These are phyloP conservation scores for Metarhizium album DNA, from an alignment of 2,329 filamentous ascomycete genomes.

Conservation along the genomic window DNA sequence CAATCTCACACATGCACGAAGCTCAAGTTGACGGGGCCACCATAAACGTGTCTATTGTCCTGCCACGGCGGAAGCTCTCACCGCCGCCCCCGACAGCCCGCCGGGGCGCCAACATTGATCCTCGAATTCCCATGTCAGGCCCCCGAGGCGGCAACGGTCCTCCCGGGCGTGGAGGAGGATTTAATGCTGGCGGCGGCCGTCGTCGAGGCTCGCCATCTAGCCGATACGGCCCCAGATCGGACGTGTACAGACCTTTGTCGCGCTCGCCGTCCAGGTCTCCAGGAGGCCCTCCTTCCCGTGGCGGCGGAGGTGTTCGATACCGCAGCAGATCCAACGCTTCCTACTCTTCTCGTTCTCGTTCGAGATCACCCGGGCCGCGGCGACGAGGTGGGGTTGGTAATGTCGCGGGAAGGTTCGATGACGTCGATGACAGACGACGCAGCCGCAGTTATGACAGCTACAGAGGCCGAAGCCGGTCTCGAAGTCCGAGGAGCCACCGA, in stretches of 20 bases:
- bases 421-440: constrained; percentile 22
- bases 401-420: constrained; percentile 15
- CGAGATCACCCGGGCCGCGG: constrained; percentile 24
- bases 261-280: constrained; percentile 31
- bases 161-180: constrained; percentile 15
- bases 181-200: constrained; percentile 24
- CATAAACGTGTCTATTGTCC: constrained; percentile 79
- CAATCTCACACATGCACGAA: constrained; percentile 96
- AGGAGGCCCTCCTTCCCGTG: constrained; percentile 27
- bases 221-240: constrained; percentile 33
- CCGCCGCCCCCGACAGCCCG: constrained; percentile 64
- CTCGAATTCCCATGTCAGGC: constrained; percentile 25
- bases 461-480: constrained; percentile 28
- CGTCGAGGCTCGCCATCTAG: constrained; percentile 25
- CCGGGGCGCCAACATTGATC: constrained; percentile 48
- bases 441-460: constrained; percentile 38
- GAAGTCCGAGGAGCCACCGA: constrained; percentile 26
- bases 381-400: constrained; percentile 21
- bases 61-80: constrained; percentile 74
- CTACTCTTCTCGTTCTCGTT: constrained; percentile 38
- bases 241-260: constrained; percentile 54
- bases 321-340: constrained; percentile 34
- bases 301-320: constrained; percentile 25
- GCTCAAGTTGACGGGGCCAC: constrained; percentile 78
- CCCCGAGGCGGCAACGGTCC: constrained; percentile 24